Base-by-base conservation (phyloP, 352 stramenopile genomes). In the Pythium aquatile region DNA sequence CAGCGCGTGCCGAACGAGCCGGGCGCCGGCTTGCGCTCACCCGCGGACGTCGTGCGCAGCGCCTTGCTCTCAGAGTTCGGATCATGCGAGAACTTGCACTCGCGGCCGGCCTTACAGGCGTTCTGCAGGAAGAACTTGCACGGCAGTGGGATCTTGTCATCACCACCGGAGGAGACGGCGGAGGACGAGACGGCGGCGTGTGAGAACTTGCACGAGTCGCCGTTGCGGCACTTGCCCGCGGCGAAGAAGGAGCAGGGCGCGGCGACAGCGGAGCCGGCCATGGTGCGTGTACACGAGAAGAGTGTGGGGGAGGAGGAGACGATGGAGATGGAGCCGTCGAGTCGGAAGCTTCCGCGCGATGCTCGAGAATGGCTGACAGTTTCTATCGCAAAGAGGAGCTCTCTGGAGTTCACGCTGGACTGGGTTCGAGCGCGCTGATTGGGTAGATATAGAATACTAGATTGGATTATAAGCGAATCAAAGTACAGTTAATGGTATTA, bases 61-160 rank as follows among this genome's bases (percentile, higher is more conserved):
- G 59, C 62, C 39, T 70, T 68, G 28, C 70, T 55, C 29, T 65
- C 30, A n/a, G 51, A 42, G 55, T 69, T 69, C 16, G 63, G 26
- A 11, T 68, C 62, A 66, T 90, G 83, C 26, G 72, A 87, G 61
- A 90, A 91, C 54, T 83, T 87, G 76, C 80, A 91, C 17, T 76
- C 63, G 61, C 83, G 79, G 29, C 83, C 72, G 13, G 79, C 79
- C 32, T 65, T 87, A 68, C 83, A 93, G 42, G 76, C 58, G 48
- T 81, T 80, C 55, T 88, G 75, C 20, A 91, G 65, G 60, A 85
- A 91, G 63, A 90, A 93, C 60, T 84, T 91, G 72, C 82, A 93
- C 47, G 80, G 69, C 55, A 78, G 26, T 53, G 47, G 79, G 66
- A 54, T 69, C 78, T 24, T 77, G 62, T 0, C 39, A 5, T 47